Evolutionary conservation across 352 stramenopile species (phyloP), one percentile per base, ranked within the genome.

Genomic region (Globisporangium acanthophoron): DNA sequence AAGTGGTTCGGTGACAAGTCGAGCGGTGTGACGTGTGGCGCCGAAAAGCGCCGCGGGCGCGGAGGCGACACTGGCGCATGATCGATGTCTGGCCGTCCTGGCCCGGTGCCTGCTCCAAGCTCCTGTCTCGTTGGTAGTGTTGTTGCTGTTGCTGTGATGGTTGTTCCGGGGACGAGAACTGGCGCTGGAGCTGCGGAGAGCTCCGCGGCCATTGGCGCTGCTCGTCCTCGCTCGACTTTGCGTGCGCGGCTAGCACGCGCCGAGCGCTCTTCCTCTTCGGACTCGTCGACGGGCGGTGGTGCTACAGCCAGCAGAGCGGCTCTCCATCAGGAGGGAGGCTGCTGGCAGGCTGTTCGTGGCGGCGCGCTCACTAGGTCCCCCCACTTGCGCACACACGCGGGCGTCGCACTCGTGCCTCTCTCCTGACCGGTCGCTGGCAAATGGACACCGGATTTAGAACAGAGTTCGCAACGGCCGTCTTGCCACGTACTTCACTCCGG

Each of bases 1-100:
- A 97, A 97, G 68, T 99, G 96, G 68, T 98, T 98, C 56, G 97
- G 74, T 51, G 92, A 96, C 13, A 98, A 70, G 31, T 94, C 70
- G 3, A 56, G 41, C 8, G 65, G 62, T 24, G 33, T 61, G 24
- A 55, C 49, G 33, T 41, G 43, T 16, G 37, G 31, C 52, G 16
- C 4, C 9, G 27, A 41, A 29, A 12, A 58, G 21, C 46, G 37
- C 40, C 5, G n/a, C 18, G 21, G 49, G 49, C 48, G 49, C 27
- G 20, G 24, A 27, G 11, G 37, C 27, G 13, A 43, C 54, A 35
- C n/a, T 13, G n/a, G 33, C n/a, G 18, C 11, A 15, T 31, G 13
- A 5, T 46, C 40, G 40, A 18, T 1, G 15, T 9, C 16, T 46
- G 40, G 15, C 3, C 16, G 16, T 9, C 16, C 16, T 9, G 40